Evolutionary conservation across 2,329 filamentous ascomycete genomes (phyloP), one percentile per base, ranked within the genome.

Genomic region (Aspergillus clavatus): DNA sequence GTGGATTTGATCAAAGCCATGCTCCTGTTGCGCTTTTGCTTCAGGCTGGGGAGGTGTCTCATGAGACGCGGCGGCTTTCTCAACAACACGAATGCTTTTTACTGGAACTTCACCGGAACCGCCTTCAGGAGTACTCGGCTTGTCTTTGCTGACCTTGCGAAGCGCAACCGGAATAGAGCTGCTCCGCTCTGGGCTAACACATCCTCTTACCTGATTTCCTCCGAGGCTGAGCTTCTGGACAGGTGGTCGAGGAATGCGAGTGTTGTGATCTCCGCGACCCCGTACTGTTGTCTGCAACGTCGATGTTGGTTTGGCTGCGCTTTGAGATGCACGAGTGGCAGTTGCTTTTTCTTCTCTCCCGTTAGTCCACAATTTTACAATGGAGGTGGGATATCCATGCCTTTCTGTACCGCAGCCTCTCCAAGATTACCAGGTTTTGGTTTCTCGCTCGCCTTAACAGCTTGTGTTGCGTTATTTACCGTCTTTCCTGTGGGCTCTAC

Each of bases 161-260:
- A 47, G 23, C 12, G 49, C 28, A 23, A 51, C 24, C 3, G 51
- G 54, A 10, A 57, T 52, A 10, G 44, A 44, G 31, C 51, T 57
- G 27, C 36, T 48, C 16, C 23, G 45, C 31, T 51, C 54, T n/a
- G 41, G 27, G 8, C 28, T 43, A 22, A 22, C 7, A 21, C 4
- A 24, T n/a, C 14, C 47, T 49, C 52, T 60, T n/a, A 42, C 40
- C 36, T 46, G 29, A 22, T 44, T 43, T 5, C 22, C 26, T 16
- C 12, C 27, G 31, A 45, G 38, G 6, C 14, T 26, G 7, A 37
- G 38, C 27, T 41, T 49, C 27, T 37, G 43, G 19, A 33, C 29
- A 42, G 27, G 10, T 5, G 19, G 40, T 3, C 43, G 43, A 35
- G 43, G 46, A 14, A 49, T 45, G 19, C 40, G 43, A 23, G 37